Percentiles rank a stretch among this genome's conserved stretches.
Evolutionary conservation across 768 basidiomycete genomes (phyloP).

Genomic region (Tricholomella constricta): DNA sequence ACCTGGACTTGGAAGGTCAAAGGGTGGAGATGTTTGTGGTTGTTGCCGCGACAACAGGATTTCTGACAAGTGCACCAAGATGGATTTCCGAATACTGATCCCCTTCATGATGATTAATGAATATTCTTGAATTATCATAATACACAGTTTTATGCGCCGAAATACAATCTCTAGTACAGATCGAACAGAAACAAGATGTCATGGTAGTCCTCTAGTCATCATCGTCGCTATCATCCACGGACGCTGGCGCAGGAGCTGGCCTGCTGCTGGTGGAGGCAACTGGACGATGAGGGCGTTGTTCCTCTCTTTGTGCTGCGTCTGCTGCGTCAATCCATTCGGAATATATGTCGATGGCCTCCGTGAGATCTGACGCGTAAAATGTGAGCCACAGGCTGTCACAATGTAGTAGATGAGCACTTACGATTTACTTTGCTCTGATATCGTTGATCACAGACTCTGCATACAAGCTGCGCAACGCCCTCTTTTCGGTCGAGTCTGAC

Average conservation of each 20-base stretch:
- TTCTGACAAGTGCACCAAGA: conserved; percentile 4
- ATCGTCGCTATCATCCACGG: conserved; percentile 54
- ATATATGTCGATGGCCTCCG: conserved; percentile 87
- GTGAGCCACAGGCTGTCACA: conserved; percentile 7
- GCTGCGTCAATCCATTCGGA: conserved; percentile 92
- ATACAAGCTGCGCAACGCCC: conserved; percentile 76
- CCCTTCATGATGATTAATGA: conserved; percentile 1
- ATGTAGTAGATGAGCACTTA: conserved; percentile 36
- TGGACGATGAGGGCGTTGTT: conserved; percentile 52
- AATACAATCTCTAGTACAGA: conserved; percentile 15
- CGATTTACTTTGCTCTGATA: conserved; percentile 89
- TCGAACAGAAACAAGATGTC: conserved; percentile 6
- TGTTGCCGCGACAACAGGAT: conserved; percentile 26
- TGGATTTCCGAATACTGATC: not conserved
- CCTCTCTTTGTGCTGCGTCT: conserved; percentile 75
- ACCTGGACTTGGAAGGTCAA: conserved; percentile 14
- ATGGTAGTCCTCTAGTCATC: conserved; percentile 38
- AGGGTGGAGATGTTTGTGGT: conserved; percentile 24
- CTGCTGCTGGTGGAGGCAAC: conserved; percentile 63
- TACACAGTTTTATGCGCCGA: conserved; percentile 14
- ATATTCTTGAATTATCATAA: conserved; percentile 8
- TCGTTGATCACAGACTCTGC: conserved; percentile 84
- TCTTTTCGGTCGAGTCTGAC: conserved; percentile 87
- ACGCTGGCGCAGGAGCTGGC: conserved; percentile 42
- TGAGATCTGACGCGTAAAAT: conserved; percentile 57